Conservation (phyloP, 2,329 filamentous ascomycete genomes). For the Triangularia setosa region DNA sequence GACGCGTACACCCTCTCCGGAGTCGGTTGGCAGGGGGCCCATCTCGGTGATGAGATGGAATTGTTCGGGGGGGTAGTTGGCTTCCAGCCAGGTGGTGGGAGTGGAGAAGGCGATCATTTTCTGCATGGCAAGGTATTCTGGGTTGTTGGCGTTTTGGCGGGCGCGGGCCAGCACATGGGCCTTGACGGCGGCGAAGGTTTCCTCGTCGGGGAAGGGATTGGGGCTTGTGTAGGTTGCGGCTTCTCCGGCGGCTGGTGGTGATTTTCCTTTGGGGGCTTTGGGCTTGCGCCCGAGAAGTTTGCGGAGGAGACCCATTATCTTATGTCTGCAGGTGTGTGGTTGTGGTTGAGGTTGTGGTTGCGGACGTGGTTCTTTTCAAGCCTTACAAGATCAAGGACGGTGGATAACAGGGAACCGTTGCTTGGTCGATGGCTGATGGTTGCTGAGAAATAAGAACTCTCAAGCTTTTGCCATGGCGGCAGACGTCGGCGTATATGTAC, state of each 20-base stretch:
- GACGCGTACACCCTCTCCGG: background rate
- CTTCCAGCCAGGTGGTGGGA: background rate
- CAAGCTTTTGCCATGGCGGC: background rate
- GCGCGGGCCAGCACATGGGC: background rate
- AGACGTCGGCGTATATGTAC: background rate
- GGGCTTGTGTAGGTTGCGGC: background rate
- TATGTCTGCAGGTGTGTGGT: background rate
- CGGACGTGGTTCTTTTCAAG: background rate
- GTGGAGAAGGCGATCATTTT: background rate
- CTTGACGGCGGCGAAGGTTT: background rate
- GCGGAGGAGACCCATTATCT: slow-evolving; percentile 4
- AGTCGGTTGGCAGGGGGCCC: background rate
- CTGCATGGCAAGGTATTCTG: background rate
- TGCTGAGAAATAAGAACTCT: background rate
- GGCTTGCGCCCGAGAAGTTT: slow-evolving; percentile 2
- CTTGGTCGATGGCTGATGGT: background rate
- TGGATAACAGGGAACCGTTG: background rate
- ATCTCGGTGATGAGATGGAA: background rate
- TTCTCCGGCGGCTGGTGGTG: no score
- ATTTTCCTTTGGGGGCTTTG: background rate
- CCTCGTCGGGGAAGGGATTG: slow-evolving; percentile 4
- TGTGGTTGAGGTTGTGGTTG: background rate
- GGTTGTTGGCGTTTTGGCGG: background rate
- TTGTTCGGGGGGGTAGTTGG: background rate
- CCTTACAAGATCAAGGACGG: background rate